These are phyloP conservation scores for Rehmannia glutinosa DNA, from an alignment of 257 asterid species.

Conservation along the genomic window DNA sequence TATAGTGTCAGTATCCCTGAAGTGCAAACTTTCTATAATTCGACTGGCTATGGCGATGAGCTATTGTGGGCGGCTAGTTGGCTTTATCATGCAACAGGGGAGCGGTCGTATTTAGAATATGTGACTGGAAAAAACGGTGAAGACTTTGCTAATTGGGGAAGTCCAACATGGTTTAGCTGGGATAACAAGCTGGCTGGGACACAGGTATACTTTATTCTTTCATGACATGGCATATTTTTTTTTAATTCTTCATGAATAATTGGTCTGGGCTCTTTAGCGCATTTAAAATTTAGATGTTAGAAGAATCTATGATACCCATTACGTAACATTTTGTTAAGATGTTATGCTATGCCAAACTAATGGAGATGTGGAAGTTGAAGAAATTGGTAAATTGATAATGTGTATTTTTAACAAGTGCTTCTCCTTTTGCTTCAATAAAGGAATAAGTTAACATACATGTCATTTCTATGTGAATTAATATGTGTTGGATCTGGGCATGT, in stretches of 20 bases:
- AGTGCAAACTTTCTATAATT: constrained; percentile 72
- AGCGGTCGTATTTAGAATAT: constrained; percentile 53
- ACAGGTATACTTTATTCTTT: constrained; percentile 57
- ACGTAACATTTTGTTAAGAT: no score
- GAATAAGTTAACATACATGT: background rate
- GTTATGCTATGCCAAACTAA: no score
- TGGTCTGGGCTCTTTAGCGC: no score
- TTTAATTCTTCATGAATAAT: no score
- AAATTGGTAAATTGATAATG: no score
- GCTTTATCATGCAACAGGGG: constrained; percentile 93
- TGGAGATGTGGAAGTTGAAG: no score
- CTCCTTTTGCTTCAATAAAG: background rate
- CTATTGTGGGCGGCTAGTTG: constrained; percentile 98
- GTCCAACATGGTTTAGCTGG: constrained; percentile 98
- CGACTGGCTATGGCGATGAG: constrained; percentile 96
- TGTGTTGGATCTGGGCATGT: background rate
- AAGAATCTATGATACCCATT: no score
- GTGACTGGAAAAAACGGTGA: constrained; percentile 77
- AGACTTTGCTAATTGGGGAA: constrained; percentile 68
- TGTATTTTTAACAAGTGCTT: background rate
- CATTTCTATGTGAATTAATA: background rate
- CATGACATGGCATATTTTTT: no score
- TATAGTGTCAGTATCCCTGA: constrained; percentile 78
- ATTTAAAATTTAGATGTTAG: no score
- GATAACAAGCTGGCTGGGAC: constrained; percentile 93